A percentile compares a stretch with the other conserved stretches of the same genome.
phyloP scores from a whole-genome alignment of 139 green algal species.

The Chloropicon primus region DNA sequence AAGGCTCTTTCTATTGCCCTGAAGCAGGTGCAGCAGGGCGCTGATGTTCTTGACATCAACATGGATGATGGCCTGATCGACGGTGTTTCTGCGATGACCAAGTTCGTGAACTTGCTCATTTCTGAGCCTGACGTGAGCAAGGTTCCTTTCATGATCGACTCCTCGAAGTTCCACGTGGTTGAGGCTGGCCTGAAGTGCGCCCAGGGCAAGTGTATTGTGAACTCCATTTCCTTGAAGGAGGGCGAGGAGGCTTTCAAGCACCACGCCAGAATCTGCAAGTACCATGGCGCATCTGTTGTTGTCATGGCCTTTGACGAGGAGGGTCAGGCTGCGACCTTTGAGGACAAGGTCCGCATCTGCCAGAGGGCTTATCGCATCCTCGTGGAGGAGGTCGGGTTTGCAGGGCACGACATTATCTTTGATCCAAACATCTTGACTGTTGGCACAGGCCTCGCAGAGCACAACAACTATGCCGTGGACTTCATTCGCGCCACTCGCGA shows the following conservation, averaged over 20 bases:
- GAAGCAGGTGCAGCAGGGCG: constrained; percentile 72
- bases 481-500: constrained; percentile 83
- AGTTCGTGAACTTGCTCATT: constrained; percentile 86
- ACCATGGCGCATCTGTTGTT: constrained; percentile 84
- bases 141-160: constrained; percentile 98
- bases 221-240: constrained; percentile 97
- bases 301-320: constrained; percentile 99
- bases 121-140: constrained; percentile 83
- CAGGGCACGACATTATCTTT: constrained; percentile 95
- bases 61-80: constrained; percentile 97
- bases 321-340: constrained; percentile 38
- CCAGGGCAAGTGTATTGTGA: constrained; percentile 95
- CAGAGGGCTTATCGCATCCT: constrained; percentile 82
- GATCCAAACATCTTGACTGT: constrained; percentile 99
- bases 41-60: constrained; percentile 96
- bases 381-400: constrained; percentile 88
- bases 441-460: constrained; percentile 87
- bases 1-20: constrained; percentile 82
- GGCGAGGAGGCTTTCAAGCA: constrained; percentile 82
- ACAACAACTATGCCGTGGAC: constrained; percentile 99
- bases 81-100: constrained; percentile 83
- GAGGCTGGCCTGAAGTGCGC: constrained; percentile 94
- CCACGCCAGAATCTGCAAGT: constrained; percentile 63
- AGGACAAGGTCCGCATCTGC: constrained; percentile 76
- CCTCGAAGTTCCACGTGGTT: constrained; percentile 91